Evolutionary conservation across 441 rosid species (phyloP), one percentile per base, ranked within the genome.

Genomic region (Erodium texanum): DNA sequence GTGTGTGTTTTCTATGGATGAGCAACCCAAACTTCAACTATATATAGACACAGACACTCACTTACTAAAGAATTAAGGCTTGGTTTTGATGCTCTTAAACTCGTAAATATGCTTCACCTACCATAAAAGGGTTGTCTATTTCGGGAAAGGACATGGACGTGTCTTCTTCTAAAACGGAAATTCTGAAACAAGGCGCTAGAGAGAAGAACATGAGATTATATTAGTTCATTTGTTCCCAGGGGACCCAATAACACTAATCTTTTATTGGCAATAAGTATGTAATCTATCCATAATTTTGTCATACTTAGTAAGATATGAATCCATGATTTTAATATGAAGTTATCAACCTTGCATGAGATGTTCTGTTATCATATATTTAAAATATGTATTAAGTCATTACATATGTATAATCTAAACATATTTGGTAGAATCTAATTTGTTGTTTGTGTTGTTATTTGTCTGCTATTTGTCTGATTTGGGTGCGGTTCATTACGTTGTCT

Each of bases 111-210:
- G 68, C 81, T 74, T 72, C 67, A 62, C 32, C 62, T 56, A 66
- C 67, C 61, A 45, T 64, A 38, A 69, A 69, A 63, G 5, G 50
- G 62, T 43, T 43, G 34, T 73, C 75, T 22, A 68, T 63, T 68
- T 71, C 7, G 1, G 74, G 75, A 77, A 70, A 70, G 27, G 3
- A 65, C 75, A 10, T 52, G 29, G 77, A 78, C 70, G 24, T n/a
- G 66, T 50, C 6, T 41, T 66, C 70, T 64, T 41, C 10, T 22
- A 34, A 4, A 0, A 22, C 61, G 45, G 23, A 22, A 22, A 36
- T 4, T 38, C 1, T 5, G 3, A 1, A 41, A 29, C 6, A 41
- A 41, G 48, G 14, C 2, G 14, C 48, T 41, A 29, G 34, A 29
- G 34, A 29, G 34, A 29, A 7, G 34, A 29, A 7, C 1, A 29